Evolutionary conservation across 2,329 filamentous ascomycete genomes (phyloP).

Genomic region (Colletotrichum musae): DNA sequence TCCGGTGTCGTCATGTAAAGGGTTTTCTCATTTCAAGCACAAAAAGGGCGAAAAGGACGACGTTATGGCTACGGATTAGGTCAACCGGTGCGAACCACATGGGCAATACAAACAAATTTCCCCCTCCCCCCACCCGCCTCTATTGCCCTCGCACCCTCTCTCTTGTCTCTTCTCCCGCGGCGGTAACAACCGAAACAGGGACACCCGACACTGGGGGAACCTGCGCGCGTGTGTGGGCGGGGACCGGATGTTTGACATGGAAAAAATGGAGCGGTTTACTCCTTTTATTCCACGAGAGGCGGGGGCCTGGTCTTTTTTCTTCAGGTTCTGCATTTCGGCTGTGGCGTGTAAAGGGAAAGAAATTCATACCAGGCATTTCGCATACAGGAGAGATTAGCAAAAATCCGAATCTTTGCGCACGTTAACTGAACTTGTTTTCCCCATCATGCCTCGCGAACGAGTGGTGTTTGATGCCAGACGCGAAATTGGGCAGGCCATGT

Average conservation of each 20-base stretch:
- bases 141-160: neutral
- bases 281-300: no score
- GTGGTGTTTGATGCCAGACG: no score
- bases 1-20: constrained; percentile 99
- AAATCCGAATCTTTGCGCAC: constrained; percentile 48
- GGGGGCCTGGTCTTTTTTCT: constrained; percentile 43
- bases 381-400: constrained; percentile 58
- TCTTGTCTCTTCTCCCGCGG: no score
- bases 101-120: constrained; percentile 31
- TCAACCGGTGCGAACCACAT: constrained; percentile 40
- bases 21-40: constrained; percentile 39
- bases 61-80: constrained; percentile 43
- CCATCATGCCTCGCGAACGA: neutral
- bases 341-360: constrained; percentile 66
- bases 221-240: no score
- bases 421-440: constrained; percentile 3
- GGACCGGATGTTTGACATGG: no score
- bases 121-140: constrained; percentile 8
- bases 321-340: constrained; percentile 67
- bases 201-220: no score
- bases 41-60: constrained; percentile 41
- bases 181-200: no score
- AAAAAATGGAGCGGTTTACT: no score
- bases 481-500: no score
- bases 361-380: constrained; percentile 63